Percentiles rank a stretch among this genome's conserved stretches.
Conservation (phyloP, 2,329 filamentous ascomycete species). For the Phaeosphaeria sp. region DNA sequence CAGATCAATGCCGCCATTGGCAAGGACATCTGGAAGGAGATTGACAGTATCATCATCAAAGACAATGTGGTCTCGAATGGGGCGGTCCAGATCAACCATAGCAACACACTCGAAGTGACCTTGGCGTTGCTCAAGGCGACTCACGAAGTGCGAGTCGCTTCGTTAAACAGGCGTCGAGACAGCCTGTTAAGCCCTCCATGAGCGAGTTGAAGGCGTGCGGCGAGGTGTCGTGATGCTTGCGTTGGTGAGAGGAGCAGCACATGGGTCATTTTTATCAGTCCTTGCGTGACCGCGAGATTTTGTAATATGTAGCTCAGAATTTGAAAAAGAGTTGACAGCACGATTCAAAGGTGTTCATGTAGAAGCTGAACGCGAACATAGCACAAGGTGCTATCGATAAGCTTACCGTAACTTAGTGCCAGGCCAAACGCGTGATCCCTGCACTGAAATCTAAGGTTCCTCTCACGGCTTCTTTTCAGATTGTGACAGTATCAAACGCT, state of each 20-base stretch:
- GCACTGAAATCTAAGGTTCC: background rate
- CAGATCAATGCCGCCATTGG: conserved; percentile 24
- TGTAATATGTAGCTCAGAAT: too few relatives aligned
- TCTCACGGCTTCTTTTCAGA: background rate
- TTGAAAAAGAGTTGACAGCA: background rate
- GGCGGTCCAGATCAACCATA: conserved; percentile 15
- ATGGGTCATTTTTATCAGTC: too few relatives aligned
- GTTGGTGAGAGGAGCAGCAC: background rate
- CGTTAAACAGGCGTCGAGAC: background rate
- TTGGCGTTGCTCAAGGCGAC: background rate
- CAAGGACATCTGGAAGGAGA: conserved; percentile 19
- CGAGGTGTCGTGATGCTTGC: background rate
- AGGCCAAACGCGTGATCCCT: background rate
- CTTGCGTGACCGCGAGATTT: too few relatives aligned
- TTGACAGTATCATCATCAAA: conserved; percentile 17
- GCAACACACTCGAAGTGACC: conserved; percentile 6
- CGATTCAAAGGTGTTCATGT: background rate
- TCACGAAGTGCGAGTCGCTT: background rate
- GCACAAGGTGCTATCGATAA: background rate
- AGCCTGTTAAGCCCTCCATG: background rate
- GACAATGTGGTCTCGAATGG: conserved; percentile 18
- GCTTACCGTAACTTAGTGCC: background rate
- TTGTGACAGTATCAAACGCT: background rate
- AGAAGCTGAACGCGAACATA: background rate
- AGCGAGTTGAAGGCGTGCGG: background rate